Percentiles rank a stretch among this genome's conserved stretches.
These are phyloP conservation scores for Secale cereale DNA, from an alignment of 176 grass and related monocot genomes.

Conservation along the genomic window DNA sequence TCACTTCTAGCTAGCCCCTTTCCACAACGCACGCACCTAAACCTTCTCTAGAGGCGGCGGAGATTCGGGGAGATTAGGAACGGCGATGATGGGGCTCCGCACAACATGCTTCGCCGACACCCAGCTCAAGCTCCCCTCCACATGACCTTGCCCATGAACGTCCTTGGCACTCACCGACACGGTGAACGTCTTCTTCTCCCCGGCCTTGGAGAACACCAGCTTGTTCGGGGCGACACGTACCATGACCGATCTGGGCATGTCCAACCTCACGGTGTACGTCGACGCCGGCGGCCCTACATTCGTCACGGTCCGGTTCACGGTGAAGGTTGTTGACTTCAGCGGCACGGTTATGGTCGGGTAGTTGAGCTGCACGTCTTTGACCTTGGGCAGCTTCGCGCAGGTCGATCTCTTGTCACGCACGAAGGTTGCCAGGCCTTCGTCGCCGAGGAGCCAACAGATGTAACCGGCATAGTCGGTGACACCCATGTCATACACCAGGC, in stretches of 20 bases:
- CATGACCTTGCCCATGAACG: background rate
- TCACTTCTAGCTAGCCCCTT: background rate
- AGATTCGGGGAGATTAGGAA: background rate
- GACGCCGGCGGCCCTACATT: background rate
- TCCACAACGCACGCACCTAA: background rate
- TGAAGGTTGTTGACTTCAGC: background rate
- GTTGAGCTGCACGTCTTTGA: background rate
- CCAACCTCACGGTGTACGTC: background rate
- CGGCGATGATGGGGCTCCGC: background rate
- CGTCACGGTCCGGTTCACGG: background rate
- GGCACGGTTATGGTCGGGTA: conserved; percentile 1
- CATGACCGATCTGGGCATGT: background rate
- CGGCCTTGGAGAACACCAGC: background rate
- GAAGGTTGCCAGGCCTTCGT: background rate
- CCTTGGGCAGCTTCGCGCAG: background rate
- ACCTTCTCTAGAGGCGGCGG: background rate
- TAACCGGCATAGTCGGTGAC: background rate
- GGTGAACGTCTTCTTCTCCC: background rate
- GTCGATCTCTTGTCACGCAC: background rate
- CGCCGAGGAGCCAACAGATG: background rate
- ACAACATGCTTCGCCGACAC: background rate
- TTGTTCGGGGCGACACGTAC: background rate
- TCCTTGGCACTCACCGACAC: background rate
- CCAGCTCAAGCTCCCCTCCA: conserved; percentile 1
- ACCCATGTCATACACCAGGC: background rate